Conservation (phyloP, 192 early-diverging fungal species). For the Backusella westeae region DNA sequence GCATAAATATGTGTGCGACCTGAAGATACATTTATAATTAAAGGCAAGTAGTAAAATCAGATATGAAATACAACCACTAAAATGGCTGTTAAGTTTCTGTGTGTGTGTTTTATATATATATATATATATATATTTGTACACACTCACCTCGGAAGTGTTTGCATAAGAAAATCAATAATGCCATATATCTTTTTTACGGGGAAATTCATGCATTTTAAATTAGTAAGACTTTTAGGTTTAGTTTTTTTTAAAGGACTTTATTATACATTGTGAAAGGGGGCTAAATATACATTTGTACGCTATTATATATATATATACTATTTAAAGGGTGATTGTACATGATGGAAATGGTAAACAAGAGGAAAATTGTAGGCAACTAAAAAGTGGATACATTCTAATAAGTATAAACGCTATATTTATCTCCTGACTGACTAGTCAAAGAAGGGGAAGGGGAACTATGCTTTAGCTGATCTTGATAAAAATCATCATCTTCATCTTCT, state of each 20-base stretch:
- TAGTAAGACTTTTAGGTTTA: neutral
- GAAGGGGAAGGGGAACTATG: neutral
- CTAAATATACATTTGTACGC: neutral
- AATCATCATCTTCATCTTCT: constrained; percentile 10
- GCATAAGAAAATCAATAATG: neutral
- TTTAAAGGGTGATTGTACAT: neutral
- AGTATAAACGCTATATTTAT: neutral
- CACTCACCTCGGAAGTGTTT: neutral
- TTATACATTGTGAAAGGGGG: neutral
- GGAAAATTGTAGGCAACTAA: neutral
- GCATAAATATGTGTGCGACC: neutral
- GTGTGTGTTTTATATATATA: neutral
- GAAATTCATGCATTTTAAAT: neutral
- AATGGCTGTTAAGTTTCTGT: neutral
- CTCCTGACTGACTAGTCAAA: neutral
- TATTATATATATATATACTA: neutral
- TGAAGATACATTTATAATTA: neutral
- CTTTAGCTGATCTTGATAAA: neutral
- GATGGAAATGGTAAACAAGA: neutral
- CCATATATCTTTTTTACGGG: neutral
- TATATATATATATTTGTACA: no score
- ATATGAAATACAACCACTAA: neutral
- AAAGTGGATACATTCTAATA: neutral
- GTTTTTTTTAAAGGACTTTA: neutral
- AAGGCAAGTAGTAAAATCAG: neutral